Evolutionary conservation across 2,329 filamentous ascomycete genomes (phyloP).

Genomic region (Aureobasidium vineae): DNA sequence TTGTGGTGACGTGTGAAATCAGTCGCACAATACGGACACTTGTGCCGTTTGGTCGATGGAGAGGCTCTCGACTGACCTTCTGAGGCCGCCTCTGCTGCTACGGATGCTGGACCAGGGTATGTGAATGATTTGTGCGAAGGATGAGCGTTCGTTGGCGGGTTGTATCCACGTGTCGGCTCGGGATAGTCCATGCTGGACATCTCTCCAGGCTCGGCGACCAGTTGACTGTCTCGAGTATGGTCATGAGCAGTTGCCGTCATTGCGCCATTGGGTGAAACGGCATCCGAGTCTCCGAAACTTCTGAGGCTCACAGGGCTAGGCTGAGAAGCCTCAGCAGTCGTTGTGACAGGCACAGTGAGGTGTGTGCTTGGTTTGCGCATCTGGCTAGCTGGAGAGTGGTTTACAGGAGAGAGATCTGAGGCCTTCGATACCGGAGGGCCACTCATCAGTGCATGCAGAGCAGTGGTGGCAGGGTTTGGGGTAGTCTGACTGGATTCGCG

Average conservation of each 20-base stretch:
- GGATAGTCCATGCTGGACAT: slow-evolving; percentile 39
- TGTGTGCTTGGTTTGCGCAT: slow-evolving; percentile 50
- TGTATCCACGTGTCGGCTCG: slow-evolving; percentile 32
- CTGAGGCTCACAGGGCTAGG: slow-evolving; percentile 54
- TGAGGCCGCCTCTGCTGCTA: slow-evolving; percentile 40
- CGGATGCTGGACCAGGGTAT: slow-evolving; percentile 59
- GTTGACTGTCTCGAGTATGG: slow-evolving; percentile 22
- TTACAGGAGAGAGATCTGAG: slow-evolving; percentile 46
- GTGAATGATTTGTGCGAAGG: slow-evolving; percentile 57
- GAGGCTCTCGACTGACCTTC: slow-evolving; percentile 60
- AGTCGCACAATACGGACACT: slow-evolving; percentile 93
- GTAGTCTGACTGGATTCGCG: slow-evolving; percentile 45
- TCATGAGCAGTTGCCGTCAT: slow-evolving; percentile 45
- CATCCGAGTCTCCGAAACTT: slow-evolving; percentile 55
- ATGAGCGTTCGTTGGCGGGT: slow-evolving; percentile 32
- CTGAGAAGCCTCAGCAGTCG: slow-evolving; percentile 48
- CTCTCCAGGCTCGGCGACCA: slow-evolving; percentile 38
- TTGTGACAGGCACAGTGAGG: slow-evolving; percentile 50
- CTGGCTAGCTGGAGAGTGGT: slow-evolving; percentile 48
- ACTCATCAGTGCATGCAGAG: slow-evolving; percentile 48
- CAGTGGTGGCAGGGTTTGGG: slow-evolving; percentile 49
- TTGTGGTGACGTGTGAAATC: slow-evolving; percentile 98
- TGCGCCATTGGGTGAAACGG: slow-evolving; percentile 34
- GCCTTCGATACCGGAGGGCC: slow-evolving; percentile 44
- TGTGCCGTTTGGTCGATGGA: slow-evolving; percentile 82